Evolutionary conservation across 2,329 filamentous ascomycete genomes (phyloP).

Genomic region (Verruconis gallopava): DNA sequence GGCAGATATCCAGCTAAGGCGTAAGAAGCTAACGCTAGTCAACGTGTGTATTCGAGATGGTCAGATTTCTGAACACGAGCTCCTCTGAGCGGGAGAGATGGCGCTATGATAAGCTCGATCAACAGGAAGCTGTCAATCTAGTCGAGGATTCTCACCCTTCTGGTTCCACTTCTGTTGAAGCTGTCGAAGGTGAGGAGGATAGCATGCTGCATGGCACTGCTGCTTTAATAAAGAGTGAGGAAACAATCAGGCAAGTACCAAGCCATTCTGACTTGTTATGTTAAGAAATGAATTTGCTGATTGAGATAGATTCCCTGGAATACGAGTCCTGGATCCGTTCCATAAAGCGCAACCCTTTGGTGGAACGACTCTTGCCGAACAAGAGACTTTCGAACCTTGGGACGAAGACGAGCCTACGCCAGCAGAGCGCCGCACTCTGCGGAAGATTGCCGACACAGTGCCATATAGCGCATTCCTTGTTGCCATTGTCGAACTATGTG

Average conservation of each 20-base stretch:
- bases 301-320: background rate
- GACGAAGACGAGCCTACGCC: slow-evolving; percentile 8
- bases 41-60: too few relatives aligned
- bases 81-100: background rate
- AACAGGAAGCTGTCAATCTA: background rate
- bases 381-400: background rate
- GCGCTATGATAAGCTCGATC: background rate
- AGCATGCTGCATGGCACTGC: background rate
- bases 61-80: background rate
- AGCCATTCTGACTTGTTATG: too few relatives aligned
- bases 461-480: slow-evolving; percentile 35
- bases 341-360: background rate
- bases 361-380: background rate
- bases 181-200: background rate
- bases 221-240: background rate
- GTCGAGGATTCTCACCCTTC: background rate
- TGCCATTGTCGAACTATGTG: slow-evolving; percentile 37
- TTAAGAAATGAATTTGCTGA: too few relatives aligned
- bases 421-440: slow-evolving; percentile 2
- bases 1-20: too few relatives aligned
- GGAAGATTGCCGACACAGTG: slow-evolving; percentile 33
- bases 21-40: too few relatives aligned
- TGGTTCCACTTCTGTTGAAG: background rate
- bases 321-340: background rate
- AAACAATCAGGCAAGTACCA: background rate